phyloP scores from a whole-genome alignment of 768 basidiomycete species.

The Baorangia bicolor region DNA sequence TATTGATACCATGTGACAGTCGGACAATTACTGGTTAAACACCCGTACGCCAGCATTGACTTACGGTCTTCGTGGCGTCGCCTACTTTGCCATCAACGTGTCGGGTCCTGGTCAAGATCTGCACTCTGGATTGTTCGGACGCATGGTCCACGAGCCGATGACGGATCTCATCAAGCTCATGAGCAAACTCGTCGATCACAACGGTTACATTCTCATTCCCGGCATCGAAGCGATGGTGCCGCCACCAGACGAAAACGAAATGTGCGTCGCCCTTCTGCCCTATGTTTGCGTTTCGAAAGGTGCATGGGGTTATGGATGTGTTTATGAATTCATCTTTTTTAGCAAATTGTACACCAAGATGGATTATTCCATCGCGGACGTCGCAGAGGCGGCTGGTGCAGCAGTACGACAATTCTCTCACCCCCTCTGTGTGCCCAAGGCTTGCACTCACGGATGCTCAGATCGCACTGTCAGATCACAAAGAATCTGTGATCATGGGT shows the following conservation, averaged over 20 bases:
- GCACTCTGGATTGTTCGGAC: conserved; percentile 87
- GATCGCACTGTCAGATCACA: conserved; percentile 75
- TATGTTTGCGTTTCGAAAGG: not conserved
- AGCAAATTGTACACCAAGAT: conserved; percentile 72
- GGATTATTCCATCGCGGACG: conserved; percentile 70
- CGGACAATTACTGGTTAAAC: conserved; percentile 95
- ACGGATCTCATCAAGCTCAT: conserved; percentile 84
- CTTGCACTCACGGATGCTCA: conserved; percentile 3
- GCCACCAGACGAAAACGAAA: conserved; percentile 69
- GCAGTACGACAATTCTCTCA: conserved; percentile 21
- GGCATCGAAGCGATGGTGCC: conserved; percentile 86
- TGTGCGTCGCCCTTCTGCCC: conserved; percentile 37
- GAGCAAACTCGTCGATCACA: conserved; percentile 76
- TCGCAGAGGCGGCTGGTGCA: conserved; percentile 76
- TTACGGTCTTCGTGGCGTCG: conserved; percentile 85
- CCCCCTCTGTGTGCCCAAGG: not conserved
- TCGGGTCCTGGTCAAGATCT: conserved; percentile 84
- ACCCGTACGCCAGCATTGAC: conserved; percentile 77
- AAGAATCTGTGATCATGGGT: conserved; percentile 82
- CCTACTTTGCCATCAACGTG: conserved; percentile 82
- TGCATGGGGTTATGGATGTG: not conserved
- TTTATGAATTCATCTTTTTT: not conserved
- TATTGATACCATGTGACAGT: conserved; percentile 38
- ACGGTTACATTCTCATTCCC: conserved; percentile 85
- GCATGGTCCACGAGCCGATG: conserved; percentile 89